Evolutionary conservation across 2,329 filamentous ascomycete species (phyloP).

Genomic region (Botrytis porri): DNA sequence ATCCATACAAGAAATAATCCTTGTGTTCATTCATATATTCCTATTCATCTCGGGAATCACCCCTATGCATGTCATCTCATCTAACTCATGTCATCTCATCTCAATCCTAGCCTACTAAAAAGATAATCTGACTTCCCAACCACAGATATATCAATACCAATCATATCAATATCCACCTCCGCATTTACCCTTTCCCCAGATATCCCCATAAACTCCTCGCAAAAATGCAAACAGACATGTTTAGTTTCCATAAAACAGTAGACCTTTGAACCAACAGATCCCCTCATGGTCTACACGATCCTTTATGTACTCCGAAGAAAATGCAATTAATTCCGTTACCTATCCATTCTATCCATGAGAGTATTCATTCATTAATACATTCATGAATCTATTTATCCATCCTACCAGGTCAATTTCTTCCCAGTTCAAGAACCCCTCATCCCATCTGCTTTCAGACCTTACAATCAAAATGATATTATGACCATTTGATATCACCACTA

Average conservation of each 20-base stretch:
- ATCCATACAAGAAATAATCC: neutral
- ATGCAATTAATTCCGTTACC: constrained; percentile 12
- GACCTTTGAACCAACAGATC: neutral
- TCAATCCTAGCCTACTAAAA: constrained; percentile 1
- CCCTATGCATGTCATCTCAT: neutral
- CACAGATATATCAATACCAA: constrained; percentile 11
- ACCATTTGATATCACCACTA: constrained; percentile 39
- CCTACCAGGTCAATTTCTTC: neutral
- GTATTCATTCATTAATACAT: constrained; percentile 3
- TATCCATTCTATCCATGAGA: constrained; percentile 4
- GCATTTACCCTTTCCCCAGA: neutral
- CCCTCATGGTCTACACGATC: neutral
- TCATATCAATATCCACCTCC: neutral
- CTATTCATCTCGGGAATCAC: neutral
- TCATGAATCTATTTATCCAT: constrained; percentile 1
- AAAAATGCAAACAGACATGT: constrained; percentile 5
- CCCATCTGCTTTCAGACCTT: neutral
- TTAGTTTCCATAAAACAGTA: neutral
- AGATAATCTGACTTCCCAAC: neutral
- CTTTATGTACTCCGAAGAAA: constrained; percentile 13
- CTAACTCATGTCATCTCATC: neutral
- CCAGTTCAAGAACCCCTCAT: neutral
- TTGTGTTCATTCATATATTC: constrained; percentile 1
- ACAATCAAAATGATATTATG: constrained; percentile 26
- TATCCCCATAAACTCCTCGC: constrained; percentile 4